phyloP scores from a whole-genome alignment of 2,329 filamentous ascomycete species.

The Colletotrichum coccodes region DNA sequence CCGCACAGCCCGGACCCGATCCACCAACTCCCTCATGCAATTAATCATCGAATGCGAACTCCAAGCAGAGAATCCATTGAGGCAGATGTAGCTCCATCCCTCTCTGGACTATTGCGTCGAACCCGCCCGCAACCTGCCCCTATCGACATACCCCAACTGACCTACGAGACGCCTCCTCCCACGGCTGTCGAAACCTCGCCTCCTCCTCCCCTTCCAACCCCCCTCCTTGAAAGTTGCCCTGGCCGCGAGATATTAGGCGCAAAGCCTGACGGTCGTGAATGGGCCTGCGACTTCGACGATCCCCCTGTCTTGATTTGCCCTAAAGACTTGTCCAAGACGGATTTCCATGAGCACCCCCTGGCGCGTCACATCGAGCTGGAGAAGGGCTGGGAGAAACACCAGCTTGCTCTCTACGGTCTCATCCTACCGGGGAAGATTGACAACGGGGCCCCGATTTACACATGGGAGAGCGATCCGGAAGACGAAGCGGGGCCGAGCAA shows the following conservation, averaged over 20 bases:
- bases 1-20: neutral
- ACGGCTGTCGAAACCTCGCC: neutral
- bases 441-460: slow-evolving; percentile 19
- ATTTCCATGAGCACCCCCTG: slow-evolving; percentile 50
- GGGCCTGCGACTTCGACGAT: slow-evolving; percentile 43
- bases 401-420: slow-evolving; percentile 27
- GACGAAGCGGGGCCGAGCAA: slow-evolving; percentile 7
- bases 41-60: neutral
- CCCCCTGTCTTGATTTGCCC: slow-evolving; percentile 46
- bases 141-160: neutral
- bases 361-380: slow-evolving; percentile 35
- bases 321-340: slow-evolving; percentile 44
- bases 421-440: slow-evolving; percentile 27
- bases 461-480: slow-evolving; percentile 31
- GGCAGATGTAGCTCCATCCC: neutral
- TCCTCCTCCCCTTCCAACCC: slow-evolving; percentile 44
- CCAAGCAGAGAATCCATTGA: neutral
- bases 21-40: neutral
- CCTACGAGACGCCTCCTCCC: neutral
- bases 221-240: slow-evolving; percentile 51
- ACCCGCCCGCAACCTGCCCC: neutral
- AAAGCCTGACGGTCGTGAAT: slow-evolving; percentile 48
- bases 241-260: slow-evolving; percentile 50
- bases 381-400: slow-evolving; percentile 16
- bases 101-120: slow-evolving; percentile 6